Conservation (phyloP, 1,139 yeast genomes). For the Pneumocystis jirovecii region DNA sequence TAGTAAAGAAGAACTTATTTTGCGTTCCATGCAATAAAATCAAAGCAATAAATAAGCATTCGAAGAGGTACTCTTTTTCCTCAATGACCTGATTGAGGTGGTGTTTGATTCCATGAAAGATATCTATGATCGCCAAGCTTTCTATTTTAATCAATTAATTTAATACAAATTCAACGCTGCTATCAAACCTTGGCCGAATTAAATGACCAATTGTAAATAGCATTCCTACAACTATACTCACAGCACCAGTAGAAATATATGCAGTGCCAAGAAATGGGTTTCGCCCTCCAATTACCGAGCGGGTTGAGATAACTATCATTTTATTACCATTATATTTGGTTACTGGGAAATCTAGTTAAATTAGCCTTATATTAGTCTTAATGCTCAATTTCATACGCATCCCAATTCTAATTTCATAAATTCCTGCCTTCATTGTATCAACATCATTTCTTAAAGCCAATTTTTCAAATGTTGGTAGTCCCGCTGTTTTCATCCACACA, state of each 20-base stretch:
- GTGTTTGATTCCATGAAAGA: conserved; percentile 53
- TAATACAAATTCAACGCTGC: not conserved
- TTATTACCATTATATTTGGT: conserved; percentile 69
- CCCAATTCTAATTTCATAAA: conserved; percentile 46
- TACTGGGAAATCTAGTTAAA: conserved; percentile 53
- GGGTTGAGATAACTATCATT: conserved; percentile 61
- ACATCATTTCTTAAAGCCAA: conserved; percentile 67
- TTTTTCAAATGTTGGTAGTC: conserved; percentile 71
- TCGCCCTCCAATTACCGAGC: conserved; percentile 82
- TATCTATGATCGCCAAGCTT: conserved; percentile 59
- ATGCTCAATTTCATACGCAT: conserved; percentile 1
- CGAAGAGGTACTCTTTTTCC: not conserved
- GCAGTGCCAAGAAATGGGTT: conserved; percentile 75
- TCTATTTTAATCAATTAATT: conserved; percentile 20
- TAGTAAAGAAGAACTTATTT: not conserved
- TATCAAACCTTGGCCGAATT: conserved; percentile 35
- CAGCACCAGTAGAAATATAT: conserved; percentile 86
- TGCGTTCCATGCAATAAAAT: not conserved
- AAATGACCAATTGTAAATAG: conserved; percentile 45
- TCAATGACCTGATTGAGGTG: not conserved
- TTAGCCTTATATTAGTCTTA: not conserved
- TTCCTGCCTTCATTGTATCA: conserved; percentile 45
- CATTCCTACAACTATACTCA: conserved; percentile 52
- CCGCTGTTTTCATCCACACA: conserved; percentile 97
- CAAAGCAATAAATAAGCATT: not conserved